Base-by-base conservation (phyloP, 2,329 filamentous ascomycete genomes). In the Fusarium tricinctum region DNA sequence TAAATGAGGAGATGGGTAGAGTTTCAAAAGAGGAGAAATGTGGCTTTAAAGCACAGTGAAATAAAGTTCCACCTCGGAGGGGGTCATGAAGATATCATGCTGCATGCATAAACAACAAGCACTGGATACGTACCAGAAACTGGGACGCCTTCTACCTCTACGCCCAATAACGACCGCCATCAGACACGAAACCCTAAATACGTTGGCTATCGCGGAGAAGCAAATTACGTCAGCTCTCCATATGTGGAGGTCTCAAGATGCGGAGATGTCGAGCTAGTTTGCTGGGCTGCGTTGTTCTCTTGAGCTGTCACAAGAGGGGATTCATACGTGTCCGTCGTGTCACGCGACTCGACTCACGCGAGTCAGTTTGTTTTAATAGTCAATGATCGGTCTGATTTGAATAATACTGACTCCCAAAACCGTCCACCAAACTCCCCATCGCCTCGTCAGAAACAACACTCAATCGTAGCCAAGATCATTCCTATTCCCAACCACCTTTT, bases 351-450 rank as follows among this genome's bases (percentile, higher is more conserved):
- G 10, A 57, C 23, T 52, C 43, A 55, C n/a, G 43, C 51, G 39
- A 58, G 42, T 48, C 58, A 50, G 19, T 28, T 39, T 20, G 17
- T 23, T 43, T 23, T 19, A 26, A 26, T 33, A 52, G 12, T 38
- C 28, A 22, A 28, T 39, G 17, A 55, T 58, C 43, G 66, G 61
- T 66, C 63, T 61, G 62, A 71, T 66, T 64, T 56, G 58, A 58
- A 63, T 66, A 62, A 54, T 65, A 58, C 58, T 62, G 60, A 66
- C 54, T 60, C 53, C 62, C 58, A 60, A 61, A 66, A 56, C 62
- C 58, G 33, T 48, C 49, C 49, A 52, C 55, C 71, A 63, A 73
- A 73, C 71, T 72, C 70, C 70, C 47, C 55, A 66, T 71, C 69
- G 60, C 70, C 66, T 55, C 60, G 44, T 69, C 63, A 59, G 60